Conservation (phyloP, 768 basidiomycete species). For the Mycena vulgaris region DNA sequence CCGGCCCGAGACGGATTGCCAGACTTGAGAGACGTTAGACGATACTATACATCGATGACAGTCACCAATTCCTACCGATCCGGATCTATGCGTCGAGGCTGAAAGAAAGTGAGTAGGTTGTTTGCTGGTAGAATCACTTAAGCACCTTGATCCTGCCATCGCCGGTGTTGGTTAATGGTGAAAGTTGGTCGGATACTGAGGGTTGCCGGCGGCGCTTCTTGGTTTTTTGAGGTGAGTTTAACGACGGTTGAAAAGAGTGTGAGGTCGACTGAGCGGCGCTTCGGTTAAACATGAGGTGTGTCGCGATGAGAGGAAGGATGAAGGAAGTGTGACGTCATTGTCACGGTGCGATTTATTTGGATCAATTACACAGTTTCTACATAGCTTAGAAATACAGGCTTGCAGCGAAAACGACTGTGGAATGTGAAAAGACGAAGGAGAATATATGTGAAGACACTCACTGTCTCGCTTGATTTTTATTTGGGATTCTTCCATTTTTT, state of each 20-base stretch:
- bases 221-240: not conserved
- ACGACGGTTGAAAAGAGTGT: conserved; percentile 23
- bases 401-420: conserved; percentile 34
- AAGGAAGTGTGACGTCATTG: not conserved
- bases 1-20: conserved; percentile 36
- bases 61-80: conserved; percentile 23
- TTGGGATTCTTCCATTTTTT: conserved; percentile 98
- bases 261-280: conserved; percentile 13
- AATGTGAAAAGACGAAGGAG: not conserved
- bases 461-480: conserved; percentile 96
- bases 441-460: conserved; percentile 61
- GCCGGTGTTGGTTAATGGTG: not conserved
- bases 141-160: conserved; percentile 25
- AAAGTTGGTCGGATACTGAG: conserved; percentile 14
- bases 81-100: conserved; percentile 30
- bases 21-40: conserved; percentile 15
- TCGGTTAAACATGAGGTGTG: conserved; percentile 26
- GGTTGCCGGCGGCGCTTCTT: conserved; percentile 30
- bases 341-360: not conserved
- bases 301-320: conserved; percentile 17
- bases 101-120: not conserved
- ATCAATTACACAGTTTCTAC: no score
- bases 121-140: not conserved
- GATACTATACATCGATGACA: not conserved
- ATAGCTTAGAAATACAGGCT: conserved; percentile 39